A percentile compares a stretch with the other conserved stretches of the same genome.
These are phyloP conservation scores for Gaeumannomyces sp. DNA, from an alignment of 2,329 filamentous ascomycete species.

Conservation along the genomic window DNA sequence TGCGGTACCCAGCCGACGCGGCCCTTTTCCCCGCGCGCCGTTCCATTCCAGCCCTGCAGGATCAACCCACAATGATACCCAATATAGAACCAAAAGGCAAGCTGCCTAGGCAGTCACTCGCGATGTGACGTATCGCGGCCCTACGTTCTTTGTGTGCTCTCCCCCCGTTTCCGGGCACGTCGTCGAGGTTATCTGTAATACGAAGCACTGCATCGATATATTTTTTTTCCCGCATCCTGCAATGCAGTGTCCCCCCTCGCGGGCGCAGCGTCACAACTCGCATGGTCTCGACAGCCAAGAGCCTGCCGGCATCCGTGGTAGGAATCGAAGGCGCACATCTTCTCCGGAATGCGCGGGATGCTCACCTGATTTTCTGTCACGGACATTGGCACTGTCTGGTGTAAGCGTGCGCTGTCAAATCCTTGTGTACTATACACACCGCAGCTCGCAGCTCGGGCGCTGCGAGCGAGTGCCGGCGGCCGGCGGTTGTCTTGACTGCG, in stretches of 20 bases:
- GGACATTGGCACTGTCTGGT: background rate
- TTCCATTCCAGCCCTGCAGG: background rate
- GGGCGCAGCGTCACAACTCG: background rate
- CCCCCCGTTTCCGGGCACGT: background rate
- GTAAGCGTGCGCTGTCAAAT: background rate
- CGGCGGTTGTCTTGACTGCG: background rate
- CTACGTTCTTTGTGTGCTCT: background rate
- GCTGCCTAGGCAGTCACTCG: background rate
- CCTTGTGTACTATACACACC: background rate
- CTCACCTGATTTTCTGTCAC: background rate
- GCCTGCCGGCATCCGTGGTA: background rate
- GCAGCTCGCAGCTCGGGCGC: no score
- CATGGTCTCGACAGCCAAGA: background rate
- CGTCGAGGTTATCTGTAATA: slow-evolving; percentile 2
- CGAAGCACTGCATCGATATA: slow-evolving; percentile 3
- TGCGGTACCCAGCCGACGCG: no score
- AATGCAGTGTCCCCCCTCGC: background rate
- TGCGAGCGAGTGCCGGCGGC: no score
- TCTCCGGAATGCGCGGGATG: background rate
- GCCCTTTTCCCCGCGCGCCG: background rate
- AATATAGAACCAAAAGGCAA: slow-evolving; percentile 6
- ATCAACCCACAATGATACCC: slow-evolving; percentile 8
- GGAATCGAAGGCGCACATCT: background rate
- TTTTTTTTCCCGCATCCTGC: background rate
- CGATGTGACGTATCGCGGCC: background rate